Conservation (phyloP, 208 protist genomes). For the Acanthamoeba royreba region DNA sequence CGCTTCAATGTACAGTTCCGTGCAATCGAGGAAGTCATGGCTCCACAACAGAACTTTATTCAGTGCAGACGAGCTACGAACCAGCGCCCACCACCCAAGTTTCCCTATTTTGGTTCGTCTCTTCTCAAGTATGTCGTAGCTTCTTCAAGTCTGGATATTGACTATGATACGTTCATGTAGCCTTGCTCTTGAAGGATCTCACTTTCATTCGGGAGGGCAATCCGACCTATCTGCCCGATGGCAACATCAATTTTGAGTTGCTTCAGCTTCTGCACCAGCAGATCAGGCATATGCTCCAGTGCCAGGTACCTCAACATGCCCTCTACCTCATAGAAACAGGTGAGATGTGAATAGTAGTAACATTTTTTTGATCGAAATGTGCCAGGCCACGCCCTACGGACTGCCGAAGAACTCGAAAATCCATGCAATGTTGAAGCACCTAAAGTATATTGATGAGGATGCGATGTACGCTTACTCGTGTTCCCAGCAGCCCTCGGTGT, state of each 20-base stretch:
- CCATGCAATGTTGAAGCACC: not conserved
- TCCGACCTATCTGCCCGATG: not conserved
- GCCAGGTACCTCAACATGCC: not conserved
- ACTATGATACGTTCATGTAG: not conserved
- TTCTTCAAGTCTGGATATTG: not conserved
- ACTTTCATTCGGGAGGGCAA: constrained; percentile 28
- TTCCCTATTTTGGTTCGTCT: not conserved
- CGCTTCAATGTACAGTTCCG: not conserved
- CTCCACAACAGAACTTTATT: not conserved
- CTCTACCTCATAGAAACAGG: not conserved
- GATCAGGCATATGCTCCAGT: not conserved
- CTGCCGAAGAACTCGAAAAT: not conserved
- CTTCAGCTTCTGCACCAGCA: not conserved
- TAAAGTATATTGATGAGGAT: not conserved
- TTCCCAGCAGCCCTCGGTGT: not conserved
- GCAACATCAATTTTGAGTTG: constrained; percentile 28
- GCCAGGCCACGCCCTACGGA: not conserved
- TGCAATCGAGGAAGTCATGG: constrained; percentile 11
- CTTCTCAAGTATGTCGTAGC: too few species aligned
- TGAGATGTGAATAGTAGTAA: not conserved
- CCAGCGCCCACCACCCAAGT: not conserved
- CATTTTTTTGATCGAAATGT: not conserved
- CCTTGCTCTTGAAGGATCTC: not conserved
- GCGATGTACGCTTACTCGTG: not conserved
- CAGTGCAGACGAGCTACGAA: not conserved